Conservation (phyloP, 2,329 filamentous ascomycete genomes). For the Pyricularia pennisetigena region DNA sequence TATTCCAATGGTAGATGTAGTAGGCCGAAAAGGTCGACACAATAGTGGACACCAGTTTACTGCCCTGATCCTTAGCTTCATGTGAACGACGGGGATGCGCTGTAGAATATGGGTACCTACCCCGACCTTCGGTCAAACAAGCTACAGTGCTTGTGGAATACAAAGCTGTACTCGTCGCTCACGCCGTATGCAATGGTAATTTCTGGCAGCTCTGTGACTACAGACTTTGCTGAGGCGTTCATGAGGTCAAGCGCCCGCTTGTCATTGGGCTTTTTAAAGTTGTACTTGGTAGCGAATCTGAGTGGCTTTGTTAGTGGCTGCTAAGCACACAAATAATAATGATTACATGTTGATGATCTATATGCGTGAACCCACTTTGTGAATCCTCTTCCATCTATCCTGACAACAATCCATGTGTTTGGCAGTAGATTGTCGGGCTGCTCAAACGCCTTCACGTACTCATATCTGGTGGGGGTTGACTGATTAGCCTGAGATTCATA, state of each 20-base stretch:
- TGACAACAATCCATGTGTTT: conserved; percentile 92
- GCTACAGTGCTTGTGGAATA: conserved; percentile 72
- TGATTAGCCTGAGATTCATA: not conserved
- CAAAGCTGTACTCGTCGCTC: conserved; percentile 92
- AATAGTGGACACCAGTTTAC: conserved; percentile 84
- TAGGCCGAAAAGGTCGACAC: conserved; percentile 90
- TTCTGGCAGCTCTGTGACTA: conserved; percentile 76
- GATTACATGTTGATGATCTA: not conserved
- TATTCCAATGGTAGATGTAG: conserved; percentile 74
- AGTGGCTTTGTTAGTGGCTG: not conserved
- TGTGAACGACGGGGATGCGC: not conserved
- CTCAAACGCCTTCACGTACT: conserved; percentile 90
- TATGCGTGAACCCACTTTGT: conserved; percentile 56
- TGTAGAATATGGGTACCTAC: conserved; percentile 26
- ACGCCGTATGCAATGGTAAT: conserved; percentile 84
- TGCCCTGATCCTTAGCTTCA: conserved; percentile 22
- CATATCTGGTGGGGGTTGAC: conserved; percentile 50
- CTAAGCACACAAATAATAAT: not conserved
- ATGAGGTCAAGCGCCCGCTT: conserved; percentile 78
- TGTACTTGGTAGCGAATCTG: conserved; percentile 49
- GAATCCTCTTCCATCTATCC: conserved; percentile 89
- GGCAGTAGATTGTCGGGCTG: conserved; percentile 69
- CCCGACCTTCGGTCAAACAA: conserved; percentile 81
- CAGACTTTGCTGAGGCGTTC: conserved; percentile 82
- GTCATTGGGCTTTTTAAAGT: conserved; percentile 90